phyloP scores from a whole-genome alignment of 495 filamentous ascomycete species.

The Penicillium mononematosum region DNA sequence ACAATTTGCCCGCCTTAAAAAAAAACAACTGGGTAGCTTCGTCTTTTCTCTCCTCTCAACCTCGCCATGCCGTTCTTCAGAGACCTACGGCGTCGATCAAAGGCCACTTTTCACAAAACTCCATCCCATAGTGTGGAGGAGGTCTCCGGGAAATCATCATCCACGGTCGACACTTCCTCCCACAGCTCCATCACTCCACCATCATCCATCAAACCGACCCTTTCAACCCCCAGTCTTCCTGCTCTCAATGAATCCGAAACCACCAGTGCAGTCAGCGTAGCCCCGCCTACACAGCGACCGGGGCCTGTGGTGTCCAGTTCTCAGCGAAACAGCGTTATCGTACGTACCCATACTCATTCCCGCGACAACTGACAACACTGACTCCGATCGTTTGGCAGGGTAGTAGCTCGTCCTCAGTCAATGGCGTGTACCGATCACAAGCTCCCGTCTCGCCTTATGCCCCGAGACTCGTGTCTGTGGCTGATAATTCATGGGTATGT shows the following conservation, averaged over 20 bases:
- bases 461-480: constrained; percentile 70
- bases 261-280: constrained; percentile 29
- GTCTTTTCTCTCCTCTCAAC: constrained; percentile 3
- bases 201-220: constrained; percentile 57
- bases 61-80: constrained; percentile 66
- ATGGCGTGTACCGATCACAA: constrained; percentile 49
- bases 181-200: constrained; percentile 57
- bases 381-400: constrained; percentile 27
- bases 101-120: constrained; percentile 60
- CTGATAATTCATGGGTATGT: constrained; percentile 78
- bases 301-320: constrained; percentile 41
- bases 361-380: neutral
- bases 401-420: constrained; percentile 49
- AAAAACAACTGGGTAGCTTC: neutral
- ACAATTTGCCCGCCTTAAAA: constrained; percentile 6
- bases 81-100: constrained; percentile 71
- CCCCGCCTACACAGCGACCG: constrained; percentile 43
- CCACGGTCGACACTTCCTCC: constrained; percentile 60
- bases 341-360: constrained; percentile 26
- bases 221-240: constrained; percentile 53
- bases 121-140: constrained; percentile 51
- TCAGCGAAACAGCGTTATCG: constrained; percentile 52
- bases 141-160: constrained; percentile 58
- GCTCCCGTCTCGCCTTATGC: constrained; percentile 71
- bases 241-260: constrained; percentile 48